Conservation (phyloP, 306 rosid species). For the Cyclanthera cordifolia region DNA sequence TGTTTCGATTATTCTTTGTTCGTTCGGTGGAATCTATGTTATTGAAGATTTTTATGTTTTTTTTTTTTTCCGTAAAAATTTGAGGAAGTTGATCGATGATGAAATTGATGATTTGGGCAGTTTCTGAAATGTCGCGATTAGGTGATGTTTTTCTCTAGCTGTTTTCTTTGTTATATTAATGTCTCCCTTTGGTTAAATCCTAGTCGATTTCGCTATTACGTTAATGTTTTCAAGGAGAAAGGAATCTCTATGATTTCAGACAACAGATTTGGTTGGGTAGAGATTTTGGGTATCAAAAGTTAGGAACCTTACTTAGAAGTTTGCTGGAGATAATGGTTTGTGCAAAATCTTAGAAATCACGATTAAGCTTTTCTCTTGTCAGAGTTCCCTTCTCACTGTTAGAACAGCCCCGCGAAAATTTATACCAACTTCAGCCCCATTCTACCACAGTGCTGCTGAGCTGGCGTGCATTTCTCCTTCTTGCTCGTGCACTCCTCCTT, state of each 20-base stretch:
- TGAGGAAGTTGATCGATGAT: neutral
- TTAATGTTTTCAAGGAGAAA: neutral
- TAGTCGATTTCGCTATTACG: neutral
- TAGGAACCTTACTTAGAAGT: neutral
- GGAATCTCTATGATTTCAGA: slow-evolving; percentile 1
- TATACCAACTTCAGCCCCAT: neutral
- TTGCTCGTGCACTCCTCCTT: neutral
- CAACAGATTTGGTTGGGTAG: neutral
- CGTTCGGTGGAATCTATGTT: neutral
- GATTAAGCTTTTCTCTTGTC: neutral
- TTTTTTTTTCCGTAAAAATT: neutral
- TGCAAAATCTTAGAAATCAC: neutral
- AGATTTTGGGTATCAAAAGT: neutral
- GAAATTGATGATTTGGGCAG: neutral
- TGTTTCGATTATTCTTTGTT: neutral
- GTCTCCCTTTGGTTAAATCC: neutral
- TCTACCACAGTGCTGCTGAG: neutral
- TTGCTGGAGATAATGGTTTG: neutral
- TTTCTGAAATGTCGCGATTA: neutral
- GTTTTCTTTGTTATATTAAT: neutral
- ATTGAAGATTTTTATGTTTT: neutral
- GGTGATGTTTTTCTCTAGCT: neutral
- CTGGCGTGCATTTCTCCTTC: neutral
- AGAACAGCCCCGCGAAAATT: neutral
- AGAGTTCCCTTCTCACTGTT: neutral